Percentiles rank a stretch among this genome's conserved stretches.
phyloP scores from a whole-genome alignment of 2,329 filamentous ascomycete species.

The Scedosporium minutisporum region DNA sequence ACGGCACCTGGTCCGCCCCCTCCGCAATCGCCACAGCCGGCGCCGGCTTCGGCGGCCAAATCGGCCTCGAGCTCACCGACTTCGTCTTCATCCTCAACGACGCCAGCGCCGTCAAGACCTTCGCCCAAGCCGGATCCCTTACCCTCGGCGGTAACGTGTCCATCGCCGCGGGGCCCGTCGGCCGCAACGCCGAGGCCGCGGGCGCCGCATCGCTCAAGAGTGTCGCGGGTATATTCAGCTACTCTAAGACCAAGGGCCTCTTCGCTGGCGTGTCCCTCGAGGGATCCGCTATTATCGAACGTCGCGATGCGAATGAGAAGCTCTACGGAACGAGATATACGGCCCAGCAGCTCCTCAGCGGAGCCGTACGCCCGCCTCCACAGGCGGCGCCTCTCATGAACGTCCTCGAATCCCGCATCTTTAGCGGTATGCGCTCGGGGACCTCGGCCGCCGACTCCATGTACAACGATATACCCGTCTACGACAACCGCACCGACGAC shows the following conservation, averaged over 20 bases:
- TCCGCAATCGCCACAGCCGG: slow-evolving; percentile 73
- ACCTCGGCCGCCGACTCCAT: slow-evolving; percentile 47
- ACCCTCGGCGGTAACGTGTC: slow-evolving; percentile 95
- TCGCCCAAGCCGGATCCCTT: slow-evolving; percentile 82
- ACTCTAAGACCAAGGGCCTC: slow-evolving; percentile 94
- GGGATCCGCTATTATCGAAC: slow-evolving; percentile 85
- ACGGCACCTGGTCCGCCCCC: slow-evolving; percentile 73
- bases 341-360: slow-evolving; percentile 71
- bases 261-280: slow-evolving; percentile 95
- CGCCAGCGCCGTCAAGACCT: slow-evolving; percentile 76
- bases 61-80: slow-evolving; percentile 79
- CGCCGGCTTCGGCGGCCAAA: slow-evolving; percentile 75
- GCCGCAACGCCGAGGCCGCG: slow-evolving; percentile 90
- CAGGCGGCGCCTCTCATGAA: slow-evolving; percentile 76
- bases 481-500: slow-evolving; percentile 74
- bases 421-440: slow-evolving; percentile 53
- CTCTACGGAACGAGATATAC: slow-evolving; percentile 79
- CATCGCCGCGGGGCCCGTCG: slow-evolving; percentile 86
- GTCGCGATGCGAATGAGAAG: slow-evolving; percentile 94
- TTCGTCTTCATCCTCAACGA: slow-evolving; percentile 99
- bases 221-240: slow-evolving; percentile 88
- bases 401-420: slow-evolving; percentile 76
- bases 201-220: slow-evolving; percentile 85
- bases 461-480: slow-evolving; percentile 92
- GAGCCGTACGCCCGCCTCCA: slow-evolving; percentile 66